phyloP scores from a whole-genome alignment of 306 rosid species.

The Elaeagnus macrophylla region DNA sequence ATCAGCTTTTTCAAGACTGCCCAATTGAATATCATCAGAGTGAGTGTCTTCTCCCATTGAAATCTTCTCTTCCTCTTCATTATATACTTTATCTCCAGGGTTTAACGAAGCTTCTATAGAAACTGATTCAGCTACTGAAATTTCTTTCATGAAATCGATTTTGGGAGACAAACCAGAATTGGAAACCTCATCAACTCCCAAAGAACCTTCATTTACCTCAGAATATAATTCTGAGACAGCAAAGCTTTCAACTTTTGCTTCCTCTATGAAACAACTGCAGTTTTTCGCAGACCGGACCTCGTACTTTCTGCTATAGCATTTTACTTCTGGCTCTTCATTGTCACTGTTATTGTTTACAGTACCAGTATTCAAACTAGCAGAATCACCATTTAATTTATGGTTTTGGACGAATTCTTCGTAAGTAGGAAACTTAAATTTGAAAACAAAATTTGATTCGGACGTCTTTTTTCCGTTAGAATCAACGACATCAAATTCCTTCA shows the following conservation, averaged over 20 bases:
- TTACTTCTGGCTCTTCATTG: conserved; percentile 37
- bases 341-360: conserved; percentile 21
- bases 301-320: conserved; percentile 33
- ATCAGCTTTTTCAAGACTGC: conserved; percentile 7
- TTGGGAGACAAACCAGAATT: conserved; percentile 16
- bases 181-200: neutral
- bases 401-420: conserved; percentile 38
- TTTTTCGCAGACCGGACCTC: conserved; percentile 33
- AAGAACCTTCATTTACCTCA: conserved; percentile 13
- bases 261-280: conserved; percentile 43
- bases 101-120: conserved; percentile 17
- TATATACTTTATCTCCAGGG: conserved; percentile 2
- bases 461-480: conserved; percentile 21
- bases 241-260: conserved; percentile 36
- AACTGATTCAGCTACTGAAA: conserved; percentile 16
- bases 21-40: conserved; percentile 13
- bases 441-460: conserved; percentile 37
- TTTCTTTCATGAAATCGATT: conserved; percentile 8
- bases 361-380: conserved; percentile 17
- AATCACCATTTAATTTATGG: conserved; percentile 15
- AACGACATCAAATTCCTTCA: conserved; percentile 7
- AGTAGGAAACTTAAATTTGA: conserved; percentile 63
- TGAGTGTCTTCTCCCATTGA: conserved; percentile 7
- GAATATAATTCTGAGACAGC: conserved; percentile 30
- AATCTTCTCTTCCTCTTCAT: conserved; percentile 21